Evolutionary conservation across 2,329 filamentous ascomycete genomes (phyloP).

Genomic region (Trichophyton benhamiae): DNA sequence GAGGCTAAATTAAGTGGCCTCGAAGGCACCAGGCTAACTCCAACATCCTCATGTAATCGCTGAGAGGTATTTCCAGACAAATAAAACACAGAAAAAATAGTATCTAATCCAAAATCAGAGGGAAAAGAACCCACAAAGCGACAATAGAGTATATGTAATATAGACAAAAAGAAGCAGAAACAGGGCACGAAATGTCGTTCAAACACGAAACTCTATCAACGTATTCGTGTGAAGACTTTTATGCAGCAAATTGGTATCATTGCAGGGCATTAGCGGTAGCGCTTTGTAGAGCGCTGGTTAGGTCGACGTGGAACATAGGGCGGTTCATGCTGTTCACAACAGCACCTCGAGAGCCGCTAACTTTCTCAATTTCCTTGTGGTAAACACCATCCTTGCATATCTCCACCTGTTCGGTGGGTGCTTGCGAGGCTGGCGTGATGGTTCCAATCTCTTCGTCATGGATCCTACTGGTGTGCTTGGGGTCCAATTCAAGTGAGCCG

Average conservation of each 20-base stretch:
- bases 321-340: constrained; percentile 76
- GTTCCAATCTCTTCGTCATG: constrained; percentile 14
- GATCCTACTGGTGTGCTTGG: constrained; percentile 8
- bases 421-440: background rate
- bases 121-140: background rate
- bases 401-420: background rate
- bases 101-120: background rate
- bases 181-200: background rate
- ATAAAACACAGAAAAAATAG: background rate
- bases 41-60: background rate
- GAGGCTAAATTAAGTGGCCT: background rate
- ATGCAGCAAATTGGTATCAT: constrained; percentile 1
- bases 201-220: background rate
- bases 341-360: constrained; percentile 35
- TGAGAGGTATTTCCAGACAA: constrained; percentile 1
- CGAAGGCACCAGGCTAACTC: background rate
- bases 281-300: constrained; percentile 78
- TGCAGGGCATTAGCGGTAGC: constrained; percentile 59
- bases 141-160: background rate
- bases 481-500: constrained; percentile 50
- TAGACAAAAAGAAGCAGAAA: background rate
- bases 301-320: constrained; percentile 86
- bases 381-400: background rate
- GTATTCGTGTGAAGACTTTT: background rate
- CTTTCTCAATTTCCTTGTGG: constrained; percentile 4